Conservation (phyloP, 225 moss, liverwort and hornwort species). For the Polytrichum commune region DNA sequence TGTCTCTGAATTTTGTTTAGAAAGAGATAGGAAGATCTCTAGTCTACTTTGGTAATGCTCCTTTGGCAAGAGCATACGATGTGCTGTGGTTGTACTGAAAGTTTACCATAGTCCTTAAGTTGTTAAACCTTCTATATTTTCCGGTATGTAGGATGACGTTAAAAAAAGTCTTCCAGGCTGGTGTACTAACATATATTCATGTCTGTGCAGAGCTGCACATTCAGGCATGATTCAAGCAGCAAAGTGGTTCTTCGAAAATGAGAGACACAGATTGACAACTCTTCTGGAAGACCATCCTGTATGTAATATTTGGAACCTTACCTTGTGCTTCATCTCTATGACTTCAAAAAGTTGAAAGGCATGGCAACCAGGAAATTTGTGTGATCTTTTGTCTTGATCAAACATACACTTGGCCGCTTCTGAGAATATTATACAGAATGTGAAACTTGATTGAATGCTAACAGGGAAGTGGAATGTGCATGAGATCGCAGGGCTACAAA, state of each 20-base stretch:
- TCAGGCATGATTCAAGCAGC: constrained; percentile 82
- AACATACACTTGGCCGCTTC: too few relatives aligned
- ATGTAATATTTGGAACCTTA: constrained; percentile 4
- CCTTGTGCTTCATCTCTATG: constrained; percentile 2
- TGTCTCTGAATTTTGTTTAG: too few relatives aligned
- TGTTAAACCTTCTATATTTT: neutral
- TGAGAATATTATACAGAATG: too few relatives aligned
- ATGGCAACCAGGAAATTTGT: too few relatives aligned
- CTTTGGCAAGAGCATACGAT: too few relatives aligned
- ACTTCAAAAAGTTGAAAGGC: too few relatives aligned
- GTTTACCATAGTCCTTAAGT: neutral
- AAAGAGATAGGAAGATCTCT: too few relatives aligned
- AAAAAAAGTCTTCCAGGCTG: neutral
- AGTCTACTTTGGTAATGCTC: too few relatives aligned
- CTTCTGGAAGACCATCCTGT: constrained; percentile 46
- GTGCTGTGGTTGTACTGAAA: too few relatives aligned
- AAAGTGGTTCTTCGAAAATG: constrained; percentile 61
- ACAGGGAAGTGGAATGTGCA: neutral
- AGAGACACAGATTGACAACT: constrained; percentile 38
- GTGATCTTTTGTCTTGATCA: too few relatives aligned
- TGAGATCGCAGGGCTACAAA: constrained; percentile 55
- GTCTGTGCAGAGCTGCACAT: constrained; percentile 57
- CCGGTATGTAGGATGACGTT: neutral
- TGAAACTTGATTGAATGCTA: too few relatives aligned
- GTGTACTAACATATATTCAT: neutral